phyloP scores from a whole-genome alignment of 192 early-diverging fungal genomes.

The Backusella westeae region DNA sequence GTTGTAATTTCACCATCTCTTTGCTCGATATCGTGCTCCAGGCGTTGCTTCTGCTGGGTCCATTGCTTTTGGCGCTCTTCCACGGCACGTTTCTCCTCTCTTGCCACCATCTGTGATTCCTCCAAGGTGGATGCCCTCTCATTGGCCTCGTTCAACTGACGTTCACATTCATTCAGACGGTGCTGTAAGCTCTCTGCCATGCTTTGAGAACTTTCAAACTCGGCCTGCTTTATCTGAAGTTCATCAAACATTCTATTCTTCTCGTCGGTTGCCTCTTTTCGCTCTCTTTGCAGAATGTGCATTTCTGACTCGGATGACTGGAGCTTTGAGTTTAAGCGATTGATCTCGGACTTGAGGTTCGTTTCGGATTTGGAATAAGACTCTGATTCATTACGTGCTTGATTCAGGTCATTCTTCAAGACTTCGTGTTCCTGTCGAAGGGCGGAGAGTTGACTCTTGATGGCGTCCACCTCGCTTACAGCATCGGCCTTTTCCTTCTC shows the following conservation, averaged over 20 bases:
- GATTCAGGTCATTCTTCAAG: constrained; percentile 11
- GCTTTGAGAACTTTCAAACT: constrained; percentile 59
- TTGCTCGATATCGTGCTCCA: constrained; percentile 46
- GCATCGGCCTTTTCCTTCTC: constrained; percentile 50
- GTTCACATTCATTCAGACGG: constrained; percentile 45
- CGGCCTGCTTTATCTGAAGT: constrained; percentile 56
- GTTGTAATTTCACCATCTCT: constrained; percentile 24
- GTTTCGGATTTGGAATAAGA: constrained; percentile 25
- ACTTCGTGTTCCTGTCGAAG: not conserved
- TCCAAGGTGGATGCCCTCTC: constrained; percentile 52
- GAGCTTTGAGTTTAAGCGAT: constrained; percentile 35
- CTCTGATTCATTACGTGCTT: constrained; percentile 11
- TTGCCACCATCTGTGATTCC: constrained; percentile 43
- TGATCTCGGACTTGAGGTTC: constrained; percentile 35
- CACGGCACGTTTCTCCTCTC: constrained; percentile 34
- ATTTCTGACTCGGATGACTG: constrained; percentile 26
- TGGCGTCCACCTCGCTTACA: not conserved
- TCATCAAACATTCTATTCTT: constrained; percentile 53
- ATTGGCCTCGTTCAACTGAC: constrained; percentile 46
- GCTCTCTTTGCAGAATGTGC: constrained; percentile 42
- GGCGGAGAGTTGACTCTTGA: not conserved
- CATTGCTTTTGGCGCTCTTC: constrained; percentile 42
- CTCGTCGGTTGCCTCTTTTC: constrained; percentile 43
- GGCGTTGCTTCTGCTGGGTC: constrained; percentile 16
- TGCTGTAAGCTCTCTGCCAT: constrained; percentile 54